phyloP scores from a whole-genome alignment of 2,329 filamentous ascomycete genomes.

The Hypoxylon sp. region DNA sequence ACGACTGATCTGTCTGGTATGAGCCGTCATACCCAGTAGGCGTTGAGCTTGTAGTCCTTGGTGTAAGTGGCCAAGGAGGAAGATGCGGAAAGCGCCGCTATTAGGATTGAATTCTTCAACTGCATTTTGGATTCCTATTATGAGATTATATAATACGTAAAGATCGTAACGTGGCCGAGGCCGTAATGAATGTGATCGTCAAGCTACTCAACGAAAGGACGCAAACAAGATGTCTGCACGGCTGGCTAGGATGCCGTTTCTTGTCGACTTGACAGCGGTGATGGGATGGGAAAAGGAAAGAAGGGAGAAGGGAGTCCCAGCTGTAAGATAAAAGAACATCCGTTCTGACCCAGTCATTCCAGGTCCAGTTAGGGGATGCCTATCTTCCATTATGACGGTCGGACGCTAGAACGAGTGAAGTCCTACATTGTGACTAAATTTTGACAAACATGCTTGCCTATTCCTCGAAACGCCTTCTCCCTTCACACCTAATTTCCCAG shows the following conservation, averaged over 20 bases:
- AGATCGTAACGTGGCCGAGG: slow-evolving; percentile 47
- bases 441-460: slow-evolving; percentile 10
- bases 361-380: slow-evolving; percentile 13
- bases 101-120: slow-evolving; percentile 43
- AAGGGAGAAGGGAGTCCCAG: slow-evolving; percentile 19
- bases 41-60: slow-evolving; percentile 48
- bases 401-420: slow-evolving; percentile 18
- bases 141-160: slow-evolving; percentile 42
- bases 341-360: slow-evolving; percentile 14
- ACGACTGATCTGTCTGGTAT: neutral
- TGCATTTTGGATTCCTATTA: slow-evolving; percentile 41
- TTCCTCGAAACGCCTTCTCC: slow-evolving; percentile 2
- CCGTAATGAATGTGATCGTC: slow-evolving; percentile 49
- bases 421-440: slow-evolving; percentile 28
- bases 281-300: slow-evolving; percentile 32
- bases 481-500: slow-evolving; percentile 30
- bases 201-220: slow-evolving; percentile 50
- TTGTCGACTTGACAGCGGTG: slow-evolving; percentile 44
- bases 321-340: slow-evolving; percentile 33
- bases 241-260: slow-evolving; percentile 46
- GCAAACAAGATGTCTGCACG: slow-evolving; percentile 51
- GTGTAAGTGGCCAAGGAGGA: slow-evolving; percentile 42
- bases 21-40: slow-evolving; percentile 48
- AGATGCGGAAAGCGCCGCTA: slow-evolving; percentile 44
- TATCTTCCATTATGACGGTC: slow-evolving; percentile 23